These are phyloP conservation scores for Colletotrichum acutatum DNA, from an alignment of 2,329 filamentous ascomycete species.

Conservation along the genomic window DNA sequence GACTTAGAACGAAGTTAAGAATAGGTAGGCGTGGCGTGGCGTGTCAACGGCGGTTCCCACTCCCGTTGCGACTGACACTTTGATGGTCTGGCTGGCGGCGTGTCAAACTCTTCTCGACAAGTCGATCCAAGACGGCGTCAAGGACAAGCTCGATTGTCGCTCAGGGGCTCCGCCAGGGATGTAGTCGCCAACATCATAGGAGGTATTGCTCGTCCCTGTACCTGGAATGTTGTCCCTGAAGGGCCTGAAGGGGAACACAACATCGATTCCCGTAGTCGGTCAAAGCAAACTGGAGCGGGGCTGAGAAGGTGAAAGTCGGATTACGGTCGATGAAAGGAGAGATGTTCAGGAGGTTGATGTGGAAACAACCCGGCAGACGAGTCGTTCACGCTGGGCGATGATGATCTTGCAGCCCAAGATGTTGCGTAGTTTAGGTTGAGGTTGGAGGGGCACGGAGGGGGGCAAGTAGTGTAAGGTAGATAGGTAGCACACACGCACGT, in stretches of 20 bases:
- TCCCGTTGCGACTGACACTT: background rate
- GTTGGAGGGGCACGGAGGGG: background rate
- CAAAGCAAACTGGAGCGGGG: background rate
- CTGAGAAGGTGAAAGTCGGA: background rate
- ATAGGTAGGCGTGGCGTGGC: background rate
- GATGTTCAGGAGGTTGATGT: background rate
- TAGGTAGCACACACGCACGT: background rate
- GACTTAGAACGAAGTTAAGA: slow-evolving; percentile 3
- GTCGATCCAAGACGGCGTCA: background rate
- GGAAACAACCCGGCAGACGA: background rate
- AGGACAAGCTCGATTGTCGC: background rate
- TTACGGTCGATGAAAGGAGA: background rate
- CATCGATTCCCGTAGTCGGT: background rate
- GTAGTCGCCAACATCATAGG: background rate
- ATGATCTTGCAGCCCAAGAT: background rate
- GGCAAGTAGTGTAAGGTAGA: background rate
- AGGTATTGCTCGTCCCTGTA: background rate
- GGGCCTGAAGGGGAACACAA: background rate
- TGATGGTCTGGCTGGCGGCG: slow-evolving; percentile 8
- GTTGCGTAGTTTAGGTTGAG: background rate
- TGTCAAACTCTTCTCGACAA: background rate
- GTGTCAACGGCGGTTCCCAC: slow-evolving; percentile 13
- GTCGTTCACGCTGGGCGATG: background rate
- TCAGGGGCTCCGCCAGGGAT: background rate
- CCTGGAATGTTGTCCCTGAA: background rate